Percentiles rank a stretch among this genome's conserved stretches.
These are phyloP conservation scores for Aspergillus sergii DNA, from an alignment of 2,329 filamentous ascomycete genomes.

Conservation along the genomic window DNA sequence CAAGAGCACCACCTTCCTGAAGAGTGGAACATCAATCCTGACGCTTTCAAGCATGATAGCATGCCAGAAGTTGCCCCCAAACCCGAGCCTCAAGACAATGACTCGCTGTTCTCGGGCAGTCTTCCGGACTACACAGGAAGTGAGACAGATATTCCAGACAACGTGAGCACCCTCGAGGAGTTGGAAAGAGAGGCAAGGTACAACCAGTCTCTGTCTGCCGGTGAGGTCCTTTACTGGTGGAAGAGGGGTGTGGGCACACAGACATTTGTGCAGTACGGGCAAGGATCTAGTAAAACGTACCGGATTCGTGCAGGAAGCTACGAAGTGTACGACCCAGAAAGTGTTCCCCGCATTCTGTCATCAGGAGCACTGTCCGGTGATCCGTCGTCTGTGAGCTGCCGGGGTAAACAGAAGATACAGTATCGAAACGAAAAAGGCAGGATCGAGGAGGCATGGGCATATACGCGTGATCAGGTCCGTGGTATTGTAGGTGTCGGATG, in stretches of 20 bases:
- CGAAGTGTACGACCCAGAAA: slow-evolving; percentile 13
- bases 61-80: neutral
- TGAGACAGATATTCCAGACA: neutral
- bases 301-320: slow-evolving; percentile 19
- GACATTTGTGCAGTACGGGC: slow-evolving; percentile 20
- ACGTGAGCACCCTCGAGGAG: neutral
- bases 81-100: neutral
- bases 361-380: neutral
- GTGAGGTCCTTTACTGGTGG: slow-evolving; percentile 22
- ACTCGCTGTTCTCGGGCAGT: too few species aligned
- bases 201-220: neutral
- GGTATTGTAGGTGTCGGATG: slow-evolving; percentile 20
- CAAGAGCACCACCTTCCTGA: neutral
- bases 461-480: slow-evolving; percentile 12
- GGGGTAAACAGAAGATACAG: neutral
- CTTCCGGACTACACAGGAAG: neutral
- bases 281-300: slow-evolving; percentile 14
- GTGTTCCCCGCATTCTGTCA: slow-evolving; percentile 1
- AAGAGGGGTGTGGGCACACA: slow-evolving; percentile 18
- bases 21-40: neutral
- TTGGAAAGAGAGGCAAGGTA: neutral
- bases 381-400: neutral
- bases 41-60: neutral
- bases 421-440: neutral
- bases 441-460: slow-evolving; percentile 4